A percentile compares a stretch with the other conserved stretches of the same genome.
These are phyloP conservation scores for Clavaria fumosa DNA, from an alignment of 768 basidiomycete species.

Conservation along the genomic window DNA sequence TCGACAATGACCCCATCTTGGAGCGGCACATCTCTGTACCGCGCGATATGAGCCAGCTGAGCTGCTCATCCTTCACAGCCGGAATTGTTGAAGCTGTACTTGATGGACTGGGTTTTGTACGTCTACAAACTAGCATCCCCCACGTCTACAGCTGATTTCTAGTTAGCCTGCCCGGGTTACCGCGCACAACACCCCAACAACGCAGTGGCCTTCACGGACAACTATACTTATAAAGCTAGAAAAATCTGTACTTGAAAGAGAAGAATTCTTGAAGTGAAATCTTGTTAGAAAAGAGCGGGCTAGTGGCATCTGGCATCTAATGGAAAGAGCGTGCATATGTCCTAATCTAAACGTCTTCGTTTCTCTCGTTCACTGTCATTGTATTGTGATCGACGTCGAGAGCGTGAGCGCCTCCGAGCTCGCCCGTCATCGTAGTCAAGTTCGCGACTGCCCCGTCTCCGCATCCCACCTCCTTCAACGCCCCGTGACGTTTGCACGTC, in stretches of 20 bases:
- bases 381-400: slow-evolving; percentile 20
- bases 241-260: slow-evolving; percentile 82
- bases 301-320: too few relatives aligned
- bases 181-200: slow-evolving; percentile 80
- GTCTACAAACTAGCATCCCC: slow-evolving; percentile 18
- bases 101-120: slow-evolving; percentile 84
- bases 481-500: slow-evolving; percentile 13
- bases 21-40: slow-evolving; percentile 91
- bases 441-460: slow-evolving; percentile 11
- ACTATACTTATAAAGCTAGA: slow-evolving; percentile 98
- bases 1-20: slow-evolving; percentile 88
- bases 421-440: slow-evolving; percentile 13
- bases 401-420: slow-evolving; percentile 13
- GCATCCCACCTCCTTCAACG: slow-evolving; percentile 14
- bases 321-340: too few relatives aligned
- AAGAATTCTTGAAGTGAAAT: slow-evolving; percentile 68
- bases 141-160: slow-evolving; percentile 1
- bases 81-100: slow-evolving; percentile 95
- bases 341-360: slow-evolving; percentile 40
- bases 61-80: slow-evolving; percentile 94
- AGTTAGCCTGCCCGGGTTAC: slow-evolving; percentile 88
- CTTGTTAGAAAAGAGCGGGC: too few relatives aligned
- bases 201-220: slow-evolving; percentile 67
- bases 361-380: slow-evolving; percentile 26
- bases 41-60: slow-evolving; percentile 83